Base-by-base conservation (phyloP, 108 stramenopile genomes). In the Aurantiochytrium sp. region DNA sequence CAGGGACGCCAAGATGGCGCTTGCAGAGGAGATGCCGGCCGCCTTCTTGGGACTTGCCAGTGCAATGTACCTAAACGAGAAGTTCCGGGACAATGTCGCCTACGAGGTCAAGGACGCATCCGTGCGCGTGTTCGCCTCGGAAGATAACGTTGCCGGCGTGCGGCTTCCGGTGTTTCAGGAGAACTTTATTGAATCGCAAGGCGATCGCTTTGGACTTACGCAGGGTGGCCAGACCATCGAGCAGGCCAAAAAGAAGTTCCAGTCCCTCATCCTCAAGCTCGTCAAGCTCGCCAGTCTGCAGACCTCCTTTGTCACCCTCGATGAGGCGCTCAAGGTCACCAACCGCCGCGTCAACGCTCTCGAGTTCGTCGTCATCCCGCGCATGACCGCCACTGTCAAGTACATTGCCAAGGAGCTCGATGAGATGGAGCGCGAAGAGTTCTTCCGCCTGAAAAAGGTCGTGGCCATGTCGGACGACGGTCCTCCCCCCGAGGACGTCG, bases 351-450 rank as follows among this genome's bases (percentile, higher is more conserved):
- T 94, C n/a, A 94, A 94, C 88, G 94, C 94, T 10, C 91, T 94
- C 60, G 94, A 94, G 58, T 93, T 93, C 89, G 93, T 94, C 43
- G 93, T 93, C 58, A 91, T 94, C 58, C 94, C 94, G 23, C 92
- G 92, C 44, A 94, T 94, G 89, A 72, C 87, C 43, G 91, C 35
- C 25, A 92, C 91, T 1, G 87, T 94, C 58, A 44, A 42, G 47
- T 94, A 94, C 90, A 94, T 94, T 83, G 91, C 90, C 49, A 89
- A 89, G 45, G 94, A 94, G 59, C 91, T 94, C 60, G 94, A 94
- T 90, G 94, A 94, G 88, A 92, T 94, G 53, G 94, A 94, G 92
- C 87, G 94, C 58, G 94, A 94, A 89, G 94, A 94, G 59, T 92
- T 94, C 76, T 94, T 92, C 44, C 91, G 94, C 23, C 91, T 94